Base-by-base conservation (phyloP, 495 filamentous ascomycete species). In the Podospora fimiseda region DNA sequence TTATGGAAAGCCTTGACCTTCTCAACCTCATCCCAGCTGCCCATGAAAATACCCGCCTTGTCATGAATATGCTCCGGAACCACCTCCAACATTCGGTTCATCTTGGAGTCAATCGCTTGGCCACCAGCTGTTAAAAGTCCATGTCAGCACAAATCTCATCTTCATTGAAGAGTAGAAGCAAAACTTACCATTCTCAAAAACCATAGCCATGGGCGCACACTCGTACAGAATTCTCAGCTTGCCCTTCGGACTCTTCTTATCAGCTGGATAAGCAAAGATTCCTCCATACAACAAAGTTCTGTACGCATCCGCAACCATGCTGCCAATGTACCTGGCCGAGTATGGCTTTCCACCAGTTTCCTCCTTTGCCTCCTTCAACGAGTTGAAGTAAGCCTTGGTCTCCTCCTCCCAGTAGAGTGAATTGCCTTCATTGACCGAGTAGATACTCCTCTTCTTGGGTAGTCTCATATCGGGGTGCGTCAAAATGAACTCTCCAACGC, bases 391-490 rank as follows among this genome's bases (percentile, higher is more conserved):
- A 56, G 81, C 75, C 70, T 89, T 91, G 62, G 86, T 84, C 56
- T 85, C 80, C 22, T 95, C 88, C 36, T 93, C 86, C 93, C 93
- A 98, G 78, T 96, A 96, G 51, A 88, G 74, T 62, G 84, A 89
- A 78, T 98, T 97, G 54, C 93, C 93, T 74, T 98, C 93, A 73
- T 98, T 98, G 73, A 95, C 90, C 43, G 89, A 95, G 82, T 98
- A 98, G 67, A 98, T 98, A 51, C 83, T 74, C 43, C 91, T 79
- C 68, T 77, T 77, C 65, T 76, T 75, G 21, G 93, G 93, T 41
- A 98, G 82, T 38, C 74, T 71, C 91, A 98, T 97, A 66, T 96
- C 74, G 23, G 93, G 92, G 71, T 98, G 93, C 6, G 93, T 95
- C 43, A 97, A 80, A 74, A 98, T 98, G 75, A 98, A 98, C 76